Evolutionary conservation across 2,329 filamentous ascomycete genomes (phyloP).

Genomic region (Chaetomium sp.): DNA sequence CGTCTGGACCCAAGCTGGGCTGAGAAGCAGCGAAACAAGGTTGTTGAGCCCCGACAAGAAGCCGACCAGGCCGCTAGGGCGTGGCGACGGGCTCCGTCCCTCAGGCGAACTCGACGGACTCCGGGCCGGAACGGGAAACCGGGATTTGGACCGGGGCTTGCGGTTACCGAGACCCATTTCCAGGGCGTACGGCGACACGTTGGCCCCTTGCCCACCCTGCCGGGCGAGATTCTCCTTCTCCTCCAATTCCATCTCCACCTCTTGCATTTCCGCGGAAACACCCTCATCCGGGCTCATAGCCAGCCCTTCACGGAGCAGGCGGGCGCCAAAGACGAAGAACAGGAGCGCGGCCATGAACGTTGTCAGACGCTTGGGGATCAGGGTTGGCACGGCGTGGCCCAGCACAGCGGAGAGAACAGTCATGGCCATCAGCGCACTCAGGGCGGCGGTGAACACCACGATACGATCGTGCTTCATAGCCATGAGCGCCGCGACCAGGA

Average conservation of each 20-base stretch:
- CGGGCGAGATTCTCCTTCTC: constrained; percentile 79
- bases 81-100: constrained; percentile 47
- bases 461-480: constrained; percentile 96
- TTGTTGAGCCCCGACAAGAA: constrained; percentile 67
- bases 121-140: constrained; percentile 72
- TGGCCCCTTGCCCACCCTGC: constrained; percentile 58
- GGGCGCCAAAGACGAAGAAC: constrained; percentile 84
- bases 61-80: constrained; percentile 33
- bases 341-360: constrained; percentile 77
- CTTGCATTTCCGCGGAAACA: constrained; percentile 94
- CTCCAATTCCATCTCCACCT: constrained; percentile 88
- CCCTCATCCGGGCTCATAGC: constrained; percentile 86
- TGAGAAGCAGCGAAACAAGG: constrained; percentile 78
- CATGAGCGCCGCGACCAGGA: constrained; percentile 94
- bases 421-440: constrained; percentile 86
- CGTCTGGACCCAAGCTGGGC: constrained; percentile 96
- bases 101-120: constrained; percentile 73
- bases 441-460: constrained; percentile 92
- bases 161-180: constrained; percentile 70
- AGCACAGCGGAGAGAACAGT: constrained; percentile 88
- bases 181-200: constrained; percentile 67
- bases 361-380: constrained; percentile 87
- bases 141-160: constrained; percentile 66
- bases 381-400: constrained; percentile 82
- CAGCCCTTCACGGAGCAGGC: constrained; percentile 78